Base-by-base conservation (phyloP, 1,284 basidiomycete genomes). In the Psilocybe mexicana region DNA sequence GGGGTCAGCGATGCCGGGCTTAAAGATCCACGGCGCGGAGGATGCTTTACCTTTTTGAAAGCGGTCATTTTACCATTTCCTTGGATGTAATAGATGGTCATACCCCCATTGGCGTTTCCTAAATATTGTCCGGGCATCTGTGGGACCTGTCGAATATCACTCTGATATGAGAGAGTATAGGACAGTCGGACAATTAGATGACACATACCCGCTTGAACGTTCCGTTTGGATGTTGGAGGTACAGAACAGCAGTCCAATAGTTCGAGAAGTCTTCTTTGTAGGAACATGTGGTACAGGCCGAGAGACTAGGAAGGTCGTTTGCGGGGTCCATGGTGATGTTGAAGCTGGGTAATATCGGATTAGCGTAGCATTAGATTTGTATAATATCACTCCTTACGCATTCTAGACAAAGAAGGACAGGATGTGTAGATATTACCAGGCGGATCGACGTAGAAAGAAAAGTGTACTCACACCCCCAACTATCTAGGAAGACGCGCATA, bases 241-340 rank as follows among this genome's bases (percentile, higher is more conserved):
- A 70, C 7, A 67, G 61, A 14, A 62, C 65, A n/a, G 69, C 68
- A 10, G 64, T 66, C 70, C 69, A 71, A 54, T 70, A 71, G 59
- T 71, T 70, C 40, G 66, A 68, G 43, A 68, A 65, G 55, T 71
- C 67, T 50, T 71, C 64, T 12, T 58, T 60, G 57, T 67, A 66
- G 1, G 65, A 61, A 54, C 64, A 66, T 5, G 64, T 65, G 10
- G 66, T 69, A 57, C 70, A 70, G 7, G 54, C 55, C 26, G 63
- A 61, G 23, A 61, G 43, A 11, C 42, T 55, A 2, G 60, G 58
- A 12, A 60, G 60, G 47, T 63, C 63, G 43, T 65, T 58, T 28
- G 52, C 48, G 6, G 47, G 18, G 33, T 57, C 52, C 62, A 65
- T 65, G 44, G 57, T 61, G 30, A 65, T 50, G 43, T 63, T 61